Percentiles rank a stretch among this genome's conserved stretches.
Conservation (phyloP, 768 basidiomycete species). For the Lactifluus piperatus region DNA sequence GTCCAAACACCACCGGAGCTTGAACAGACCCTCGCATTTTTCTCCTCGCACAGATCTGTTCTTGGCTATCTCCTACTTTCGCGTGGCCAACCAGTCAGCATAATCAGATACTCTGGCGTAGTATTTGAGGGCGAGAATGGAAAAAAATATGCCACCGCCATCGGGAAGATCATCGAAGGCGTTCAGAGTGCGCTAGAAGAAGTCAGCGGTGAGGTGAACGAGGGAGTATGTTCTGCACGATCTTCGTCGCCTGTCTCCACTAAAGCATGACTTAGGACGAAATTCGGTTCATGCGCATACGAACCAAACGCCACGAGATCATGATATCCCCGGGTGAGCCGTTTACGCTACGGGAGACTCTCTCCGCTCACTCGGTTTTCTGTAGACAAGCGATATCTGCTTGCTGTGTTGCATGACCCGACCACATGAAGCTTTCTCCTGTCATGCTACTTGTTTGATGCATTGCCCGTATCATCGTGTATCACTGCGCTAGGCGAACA, state of each 20-base stretch:
- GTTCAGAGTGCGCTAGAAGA: slow-evolving; percentile 77
- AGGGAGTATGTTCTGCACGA: slow-evolving; percentile 39
- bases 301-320: slow-evolving; percentile 85
- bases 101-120: slow-evolving; percentile 79
- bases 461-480: neutral
- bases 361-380: neutral
- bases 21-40: slow-evolving; percentile 64
- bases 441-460: neutral
- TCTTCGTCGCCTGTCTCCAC: neutral
- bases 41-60: slow-evolving; percentile 78
- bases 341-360: neutral
- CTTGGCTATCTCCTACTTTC: slow-evolving; percentile 82
- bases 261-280: slow-evolving; percentile 50
- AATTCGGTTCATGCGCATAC: slow-evolving; percentile 80
- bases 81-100: slow-evolving; percentile 59
- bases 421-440: slow-evolving; percentile 7
- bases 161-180: slow-evolving; percentile 67
- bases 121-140: slow-evolving; percentile 84
- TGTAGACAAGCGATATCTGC: slow-evolving; percentile 67
- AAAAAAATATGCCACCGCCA: slow-evolving; percentile 59
- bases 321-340: slow-evolving; percentile 87
- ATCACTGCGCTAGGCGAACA: neutral
- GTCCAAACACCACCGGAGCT: slow-evolving; percentile 61
- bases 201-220: slow-evolving; percentile 53
- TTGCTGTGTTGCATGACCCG: slow-evolving; percentile 80